phyloP scores from a whole-genome alignment of 495 filamentous ascomycete genomes.

The Parachaetomium inaequale region DNA sequence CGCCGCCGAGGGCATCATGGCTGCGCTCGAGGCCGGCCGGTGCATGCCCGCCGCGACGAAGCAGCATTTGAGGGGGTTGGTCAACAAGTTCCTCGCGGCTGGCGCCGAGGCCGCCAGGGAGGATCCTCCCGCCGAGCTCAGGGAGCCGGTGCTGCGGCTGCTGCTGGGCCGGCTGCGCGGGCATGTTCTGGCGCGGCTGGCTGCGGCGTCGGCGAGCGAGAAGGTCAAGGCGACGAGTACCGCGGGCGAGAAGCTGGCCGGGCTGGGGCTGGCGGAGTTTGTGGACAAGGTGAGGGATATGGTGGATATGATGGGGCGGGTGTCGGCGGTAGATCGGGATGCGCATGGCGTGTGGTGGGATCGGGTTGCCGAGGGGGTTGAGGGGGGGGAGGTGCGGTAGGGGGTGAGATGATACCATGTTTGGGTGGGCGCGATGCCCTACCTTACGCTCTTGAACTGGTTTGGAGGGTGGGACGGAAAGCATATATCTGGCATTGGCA shows the following conservation, averaged over 20 bases:
- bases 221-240: constrained; percentile 74
- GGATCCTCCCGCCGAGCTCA: constrained; percentile 41
- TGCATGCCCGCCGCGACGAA: constrained; percentile 70
- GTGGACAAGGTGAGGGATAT: constrained; percentile 77
- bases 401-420: neutral
- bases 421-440: neutral
- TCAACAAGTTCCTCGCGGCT: constrained; percentile 48
- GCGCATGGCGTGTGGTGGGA: constrained; percentile 82
- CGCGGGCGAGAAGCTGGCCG: constrained; percentile 77
- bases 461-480: neutral
- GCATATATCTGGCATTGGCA: neutral
- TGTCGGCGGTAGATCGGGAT: constrained; percentile 74
- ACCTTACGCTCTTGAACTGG: neutral
- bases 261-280: constrained; percentile 82
- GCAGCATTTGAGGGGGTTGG: constrained; percentile 51
- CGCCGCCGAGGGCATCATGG: constrained; percentile 62
- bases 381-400: constrained; percentile 26
- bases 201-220: constrained; percentile 72
- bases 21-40: constrained; percentile 72
- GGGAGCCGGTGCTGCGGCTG: constrained; percentile 77
- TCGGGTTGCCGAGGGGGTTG: constrained; percentile 50
- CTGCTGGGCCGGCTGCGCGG: constrained; percentile 69
- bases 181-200: constrained; percentile 73
- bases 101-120: constrained; percentile 37
- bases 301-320: constrained; percentile 71